phyloP scores from a whole-genome alignment of 768 basidiomycete genomes.

The Cystofilobasidium ferigula region DNA sequence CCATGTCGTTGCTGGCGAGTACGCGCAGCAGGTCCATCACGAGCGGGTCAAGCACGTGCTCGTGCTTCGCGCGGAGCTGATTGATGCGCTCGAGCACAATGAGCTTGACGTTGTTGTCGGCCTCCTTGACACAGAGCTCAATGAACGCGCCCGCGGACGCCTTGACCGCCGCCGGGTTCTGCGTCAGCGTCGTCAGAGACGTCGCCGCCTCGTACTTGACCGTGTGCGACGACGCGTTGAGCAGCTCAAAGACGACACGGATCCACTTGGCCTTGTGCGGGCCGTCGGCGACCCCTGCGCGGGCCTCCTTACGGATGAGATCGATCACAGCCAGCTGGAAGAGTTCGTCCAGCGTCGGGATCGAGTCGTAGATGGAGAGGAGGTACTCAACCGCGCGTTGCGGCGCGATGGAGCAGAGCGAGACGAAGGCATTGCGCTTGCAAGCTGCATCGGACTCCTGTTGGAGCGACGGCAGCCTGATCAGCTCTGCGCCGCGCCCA shows the following conservation, averaged over 20 bases:
- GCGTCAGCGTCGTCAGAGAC: slow-evolving; percentile 82
- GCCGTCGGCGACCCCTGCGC: slow-evolving; percentile 5
- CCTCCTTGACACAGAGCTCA: slow-evolving; percentile 81
- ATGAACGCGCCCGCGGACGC: slow-evolving; percentile 83
- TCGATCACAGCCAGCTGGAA: slow-evolving; percentile 95
- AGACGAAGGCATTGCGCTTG: slow-evolving; percentile 94
- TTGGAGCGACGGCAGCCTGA: background rate
- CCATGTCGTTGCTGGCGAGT: slow-evolving; percentile 77
- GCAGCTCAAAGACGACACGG: slow-evolving; percentile 79
- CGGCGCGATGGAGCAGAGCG: slow-evolving; percentile 67
- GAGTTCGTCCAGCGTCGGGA: slow-evolving; percentile 72
- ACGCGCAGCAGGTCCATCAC: slow-evolving; percentile 95
- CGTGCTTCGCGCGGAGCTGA: slow-evolving; percentile 67
- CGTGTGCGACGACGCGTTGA: slow-evolving; percentile 68
- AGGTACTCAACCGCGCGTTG: slow-evolving; percentile 86
- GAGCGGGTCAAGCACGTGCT: slow-evolving; percentile 68
- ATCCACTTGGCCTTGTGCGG: slow-evolving; percentile 74
- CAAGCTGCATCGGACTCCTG: slow-evolving; percentile 85
- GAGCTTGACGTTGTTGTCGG: slow-evolving; percentile 97
- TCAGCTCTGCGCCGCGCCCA: background rate
- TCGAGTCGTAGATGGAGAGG: slow-evolving; percentile 68
- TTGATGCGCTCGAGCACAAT: slow-evolving; percentile 92
- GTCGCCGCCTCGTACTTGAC: slow-evolving; percentile 97
- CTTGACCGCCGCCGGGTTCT: slow-evolving; percentile 92
- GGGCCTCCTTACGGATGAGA: slow-evolving; percentile 64